Evolutionary conservation across 768 basidiomycete species (phyloP), one percentile per base, ranked within the genome.

Genomic region (Boletus reticuloceps): DNA sequence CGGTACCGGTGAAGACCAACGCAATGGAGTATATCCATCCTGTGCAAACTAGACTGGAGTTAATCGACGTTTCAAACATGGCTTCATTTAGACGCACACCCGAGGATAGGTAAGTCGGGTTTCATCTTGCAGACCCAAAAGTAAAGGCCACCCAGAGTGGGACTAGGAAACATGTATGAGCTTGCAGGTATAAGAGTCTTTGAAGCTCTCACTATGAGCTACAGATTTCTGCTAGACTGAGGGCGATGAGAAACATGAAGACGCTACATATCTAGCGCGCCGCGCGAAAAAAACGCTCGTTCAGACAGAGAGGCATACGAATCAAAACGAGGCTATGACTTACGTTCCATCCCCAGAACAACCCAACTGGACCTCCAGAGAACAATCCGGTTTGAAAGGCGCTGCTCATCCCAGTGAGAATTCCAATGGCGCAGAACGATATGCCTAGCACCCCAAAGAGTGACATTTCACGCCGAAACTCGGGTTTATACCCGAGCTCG

Each of bases 321-420:
- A 34, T 32, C 27, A 19, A 27, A 46, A 29, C 44, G 36, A 22
- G 1, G 22, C 20, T 12, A 22, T 13, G 2, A 65, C 75, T 58
- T 55, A 82, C 82, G 60, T 84, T 83, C 82, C 82, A 83, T 11
- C 81, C 82, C 82, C 82, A 83, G 64, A 84, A 83, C 56, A 83
- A 65, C 2, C 82, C 80, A 29, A 83, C 63, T 4, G 82, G 82
- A 6, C 82, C 82, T 1, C 82, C 81, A 41, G 80, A 82, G 64
- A 82, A 81, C 13, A 82, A 66, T 0, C 82, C 81, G 0, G 81
- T 82, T 61, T 83, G 82, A 55, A 83, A 82, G 0, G 82, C 81
- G 50, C 79, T 80, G 50, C 79, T 80, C 80, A 82, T 83, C 29
- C 82, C 81, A 7, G 81, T 83, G 12, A 84, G 72, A 58, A 84